Percentiles rank a stretch among this genome's conserved stretches.
Evolutionary conservation across 495 filamentous ascomycete species (phyloP).

Genomic region (Aspergillus olivimuriae): DNA sequence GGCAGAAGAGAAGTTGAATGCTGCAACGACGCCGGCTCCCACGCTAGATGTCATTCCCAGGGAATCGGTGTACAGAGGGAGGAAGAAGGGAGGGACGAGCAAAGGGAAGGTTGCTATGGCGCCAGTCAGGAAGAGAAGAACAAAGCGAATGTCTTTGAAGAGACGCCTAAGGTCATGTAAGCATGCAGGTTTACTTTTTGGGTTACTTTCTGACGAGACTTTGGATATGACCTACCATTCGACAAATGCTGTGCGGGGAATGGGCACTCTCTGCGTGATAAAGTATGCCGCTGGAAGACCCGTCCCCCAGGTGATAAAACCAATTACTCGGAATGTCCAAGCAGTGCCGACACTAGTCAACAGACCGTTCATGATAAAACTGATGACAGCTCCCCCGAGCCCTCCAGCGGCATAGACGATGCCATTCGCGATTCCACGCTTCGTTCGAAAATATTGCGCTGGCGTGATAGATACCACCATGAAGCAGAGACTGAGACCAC

Average conservation of each 20-base stretch:
- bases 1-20: constrained; percentile 50
- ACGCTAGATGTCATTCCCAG: constrained; percentile 40
- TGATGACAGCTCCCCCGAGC: constrained; percentile 45
- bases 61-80: constrained; percentile 44
- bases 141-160: constrained; percentile 45
- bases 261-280: constrained; percentile 46
- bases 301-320: constrained; percentile 38
- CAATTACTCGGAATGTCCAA: constrained; percentile 51
- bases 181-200: no score
- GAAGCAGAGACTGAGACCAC: constrained; percentile 18
- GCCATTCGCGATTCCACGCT: constrained; percentile 51
- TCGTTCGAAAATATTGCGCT: constrained; percentile 49
- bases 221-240: constrained; percentile 35
- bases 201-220: background rate
- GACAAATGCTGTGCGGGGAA: constrained; percentile 37
- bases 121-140: constrained; percentile 45
- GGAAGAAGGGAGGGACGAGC: constrained; percentile 54
- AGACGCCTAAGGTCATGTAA: constrained; percentile 32
- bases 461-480: constrained; percentile 42
- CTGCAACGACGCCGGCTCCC: constrained; percentile 49
- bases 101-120: constrained; percentile 56
- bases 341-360: constrained; percentile 40
- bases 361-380: constrained; percentile 42
- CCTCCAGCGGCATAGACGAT: constrained; percentile 50
- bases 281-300: constrained; percentile 52